A percentile compares a stretch with the other conserved stretches of the same genome.
phyloP scores from a whole-genome alignment of 441 rosid species.

The Erodium moschatum region DNA sequence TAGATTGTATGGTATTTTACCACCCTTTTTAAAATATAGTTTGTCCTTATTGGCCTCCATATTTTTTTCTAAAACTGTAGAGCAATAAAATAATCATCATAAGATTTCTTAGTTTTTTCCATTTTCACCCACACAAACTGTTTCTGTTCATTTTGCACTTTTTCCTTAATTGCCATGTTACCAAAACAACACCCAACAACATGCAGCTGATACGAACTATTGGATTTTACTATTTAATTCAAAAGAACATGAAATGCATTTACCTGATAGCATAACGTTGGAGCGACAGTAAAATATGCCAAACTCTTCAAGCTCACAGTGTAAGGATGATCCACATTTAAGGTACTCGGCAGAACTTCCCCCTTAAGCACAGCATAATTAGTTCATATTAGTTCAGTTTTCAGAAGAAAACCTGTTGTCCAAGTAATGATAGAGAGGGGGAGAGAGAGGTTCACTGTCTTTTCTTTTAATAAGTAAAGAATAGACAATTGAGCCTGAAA shows the following conservation, averaged over 20 bases:
- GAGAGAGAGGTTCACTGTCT: not conserved
- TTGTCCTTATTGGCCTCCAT: not conserved
- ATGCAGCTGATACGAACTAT: not conserved
- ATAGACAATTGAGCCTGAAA: not conserved
- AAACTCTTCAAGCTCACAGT: conserved; percentile 65
- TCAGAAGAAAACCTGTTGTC: not conserved
- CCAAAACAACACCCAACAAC: not conserved
- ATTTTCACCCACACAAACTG: not conserved
- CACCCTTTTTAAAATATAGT: not conserved
- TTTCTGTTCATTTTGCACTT: not conserved
- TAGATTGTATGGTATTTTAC: not conserved
- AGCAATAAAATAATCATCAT: not conserved
- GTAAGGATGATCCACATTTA: conserved; percentile 32
- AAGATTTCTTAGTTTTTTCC: not conserved
- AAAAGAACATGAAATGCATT: conserved; percentile 9
- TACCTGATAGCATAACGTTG: conserved; percentile 98
- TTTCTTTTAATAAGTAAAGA: not conserved
- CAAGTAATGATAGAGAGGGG: not conserved
- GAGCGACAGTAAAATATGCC: conserved; percentile 93
- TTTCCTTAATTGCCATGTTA: not conserved
- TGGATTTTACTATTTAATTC: not conserved
- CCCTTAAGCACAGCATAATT: conserved; percentile 39
- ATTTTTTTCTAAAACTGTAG: not conserved
- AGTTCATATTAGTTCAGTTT: not conserved
- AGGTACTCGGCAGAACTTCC: conserved; percentile 24